Percentiles rank a stretch among this genome's conserved stretches.
These are phyloP conservation scores for Helicostylum pulchrum DNA, from an alignment of 192 early-diverging fungal genomes.

Conservation along the genomic window DNA sequence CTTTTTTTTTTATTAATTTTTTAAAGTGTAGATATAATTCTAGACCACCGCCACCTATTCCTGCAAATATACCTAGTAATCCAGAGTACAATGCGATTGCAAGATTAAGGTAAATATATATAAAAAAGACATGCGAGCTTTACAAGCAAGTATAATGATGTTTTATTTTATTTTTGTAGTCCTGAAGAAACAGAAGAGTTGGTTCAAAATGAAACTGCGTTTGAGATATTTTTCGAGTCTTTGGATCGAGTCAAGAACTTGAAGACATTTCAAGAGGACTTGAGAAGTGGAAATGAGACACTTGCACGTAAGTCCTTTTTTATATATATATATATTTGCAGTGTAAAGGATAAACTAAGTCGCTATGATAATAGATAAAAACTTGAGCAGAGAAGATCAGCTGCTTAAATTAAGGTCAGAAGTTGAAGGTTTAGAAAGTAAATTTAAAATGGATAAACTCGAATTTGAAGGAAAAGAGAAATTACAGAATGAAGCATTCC, in stretches of 20 bases:
- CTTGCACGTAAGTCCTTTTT: constrained; percentile 41
- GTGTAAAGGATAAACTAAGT: not conserved
- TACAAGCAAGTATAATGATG: not conserved
- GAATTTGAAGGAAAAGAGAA: constrained; percentile 9
- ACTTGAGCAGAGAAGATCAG: constrained; percentile 39
- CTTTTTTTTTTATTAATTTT: not conserved
- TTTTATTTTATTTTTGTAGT: constrained; percentile 18
- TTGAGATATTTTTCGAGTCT: constrained; percentile 38
- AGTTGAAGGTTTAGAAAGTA: constrained; percentile 33
- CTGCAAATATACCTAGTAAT: constrained; percentile 9
- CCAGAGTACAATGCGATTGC: constrained; percentile 11
- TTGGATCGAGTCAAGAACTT: constrained; percentile 41
- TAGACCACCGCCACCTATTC: constrained; percentile 37
- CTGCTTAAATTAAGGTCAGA: constrained; percentile 38
- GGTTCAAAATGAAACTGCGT: constrained; percentile 33
- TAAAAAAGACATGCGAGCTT: too few species aligned
- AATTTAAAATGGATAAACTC: constrained; percentile 32
- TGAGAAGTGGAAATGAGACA: constrained; percentile 47
- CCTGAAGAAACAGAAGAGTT: constrained; percentile 41
- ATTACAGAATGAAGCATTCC: not conserved
- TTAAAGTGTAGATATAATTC: constrained; percentile 22
- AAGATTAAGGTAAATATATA: constrained; percentile 1
- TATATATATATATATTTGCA: not conserved
- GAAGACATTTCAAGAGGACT: constrained; percentile 44
- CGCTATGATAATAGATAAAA: constrained; percentile 31